Percentiles rank a stretch among this genome's conserved stretches.
phyloP scores from a whole-genome alignment of 441 rosid genomes.

The Euphorbia schlechtendalii region DNA sequence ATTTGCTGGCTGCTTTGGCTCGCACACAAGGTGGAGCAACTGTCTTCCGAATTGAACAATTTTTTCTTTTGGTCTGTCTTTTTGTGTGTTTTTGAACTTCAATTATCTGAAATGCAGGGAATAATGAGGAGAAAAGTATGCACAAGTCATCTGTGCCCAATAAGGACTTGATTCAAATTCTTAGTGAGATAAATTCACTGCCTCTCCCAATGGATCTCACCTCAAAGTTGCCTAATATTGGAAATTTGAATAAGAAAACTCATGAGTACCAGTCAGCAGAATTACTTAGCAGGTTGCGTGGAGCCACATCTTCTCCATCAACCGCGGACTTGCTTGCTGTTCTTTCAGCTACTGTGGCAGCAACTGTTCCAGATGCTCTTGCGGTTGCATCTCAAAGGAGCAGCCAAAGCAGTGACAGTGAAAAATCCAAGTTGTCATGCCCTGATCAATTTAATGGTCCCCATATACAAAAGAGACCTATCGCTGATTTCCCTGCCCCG shows the following conservation, averaged over 20 bases:
- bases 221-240: conserved; percentile 48
- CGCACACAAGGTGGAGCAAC: conserved; percentile 51
- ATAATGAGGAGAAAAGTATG: conserved; percentile 36
- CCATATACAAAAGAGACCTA: conserved; percentile 32
- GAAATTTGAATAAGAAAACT: conserved; percentile 39
- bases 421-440: conserved; percentile 42
- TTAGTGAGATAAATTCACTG: conserved; percentile 69
- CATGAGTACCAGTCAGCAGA: conserved; percentile 35
- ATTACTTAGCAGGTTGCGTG: conserved; percentile 37
- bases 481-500: conserved; percentile 35
- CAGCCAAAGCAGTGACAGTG: conserved; percentile 55
- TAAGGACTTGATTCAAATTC: conserved; percentile 65
- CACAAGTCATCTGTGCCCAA: conserved; percentile 37
- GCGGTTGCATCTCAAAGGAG: conserved; percentile 54
- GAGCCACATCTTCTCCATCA: conserved; percentile 44
- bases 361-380: conserved; percentile 53
- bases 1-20: conserved; percentile 56
- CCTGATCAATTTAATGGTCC: conserved; percentile 36
- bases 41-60: conserved; percentile 1
- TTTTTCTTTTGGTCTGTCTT: neutral
- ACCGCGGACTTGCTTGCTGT: conserved; percentile 67
- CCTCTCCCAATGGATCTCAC: conserved; percentile 66
- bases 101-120: conserved; percentile 35
- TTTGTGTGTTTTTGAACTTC: conserved; percentile 16
- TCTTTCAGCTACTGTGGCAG: conserved; percentile 57